Conservation (phyloP, 1,139 yeast species). For the Casaregolazyma suthepensis region DNA sequence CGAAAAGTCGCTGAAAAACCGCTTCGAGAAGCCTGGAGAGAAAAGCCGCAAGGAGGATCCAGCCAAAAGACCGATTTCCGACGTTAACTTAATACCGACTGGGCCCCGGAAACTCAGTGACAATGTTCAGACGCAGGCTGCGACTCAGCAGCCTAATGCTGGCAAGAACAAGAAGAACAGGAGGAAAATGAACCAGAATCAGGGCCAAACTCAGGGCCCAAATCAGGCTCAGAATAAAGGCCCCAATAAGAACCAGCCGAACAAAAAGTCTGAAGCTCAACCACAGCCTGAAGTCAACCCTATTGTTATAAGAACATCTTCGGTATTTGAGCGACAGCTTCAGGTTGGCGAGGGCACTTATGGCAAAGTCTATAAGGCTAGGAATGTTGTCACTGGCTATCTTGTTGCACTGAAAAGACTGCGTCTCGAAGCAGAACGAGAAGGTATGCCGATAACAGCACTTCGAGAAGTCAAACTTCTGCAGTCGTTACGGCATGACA, state of each 20-base stretch:
- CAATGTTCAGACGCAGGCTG: neutral
- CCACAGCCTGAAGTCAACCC: constrained; percentile 7
- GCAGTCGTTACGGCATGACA: constrained; percentile 80
- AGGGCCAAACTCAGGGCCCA: neutral
- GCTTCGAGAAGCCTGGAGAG: neutral
- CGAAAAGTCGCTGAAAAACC: neutral
- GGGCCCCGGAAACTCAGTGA: constrained; percentile 3
- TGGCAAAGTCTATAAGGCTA: constrained; percentile 75
- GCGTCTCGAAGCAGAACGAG: constrained; percentile 79
- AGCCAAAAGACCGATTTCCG: neutral
- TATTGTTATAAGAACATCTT: constrained; percentile 14
- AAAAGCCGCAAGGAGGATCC: neutral
- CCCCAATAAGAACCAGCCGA: neutral
- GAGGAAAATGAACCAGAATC: constrained; percentile 1
- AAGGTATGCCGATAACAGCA: constrained; percentile 95
- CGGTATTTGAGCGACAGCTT: constrained; percentile 38
- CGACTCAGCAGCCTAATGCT: neutral
- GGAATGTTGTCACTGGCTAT: constrained; percentile 58
- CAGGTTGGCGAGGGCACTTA: constrained; percentile 84
- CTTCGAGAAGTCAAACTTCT: constrained; percentile 82
- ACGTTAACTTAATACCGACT: neutral
- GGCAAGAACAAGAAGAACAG: neutral
- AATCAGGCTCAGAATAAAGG: neutral
- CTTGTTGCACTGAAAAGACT: constrained; percentile 79
- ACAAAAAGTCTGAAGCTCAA: neutral